Evolutionary conservation across 1,284 basidiomycete species (phyloP), one percentile per base, ranked within the genome.

Genomic region (Rhodotorula sp.): DNA sequence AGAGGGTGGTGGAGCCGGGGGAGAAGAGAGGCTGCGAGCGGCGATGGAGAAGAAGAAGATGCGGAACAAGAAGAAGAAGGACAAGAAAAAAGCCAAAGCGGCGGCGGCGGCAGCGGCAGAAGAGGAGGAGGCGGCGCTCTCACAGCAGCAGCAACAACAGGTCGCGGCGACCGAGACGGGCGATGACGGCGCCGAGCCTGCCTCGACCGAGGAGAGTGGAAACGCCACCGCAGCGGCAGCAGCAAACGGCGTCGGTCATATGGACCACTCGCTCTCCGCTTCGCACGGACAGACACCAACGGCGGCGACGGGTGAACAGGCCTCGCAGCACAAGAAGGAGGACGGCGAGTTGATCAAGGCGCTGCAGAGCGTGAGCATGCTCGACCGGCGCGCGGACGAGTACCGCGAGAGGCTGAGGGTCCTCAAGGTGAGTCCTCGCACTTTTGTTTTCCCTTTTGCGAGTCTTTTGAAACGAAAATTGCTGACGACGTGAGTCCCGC

Each of bases 331-430:
- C 14, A 55, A 55, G 34, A 65, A 67, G 67, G 70, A 71, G 26
- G 70, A 71, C 52, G 60, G 66, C 38, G 70, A 68, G 38, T 28
- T 72, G 23, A 63, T 68, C 61, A 72, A 72, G 52, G 70, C 67
- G 49, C 47, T 72, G 19, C 64, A 72, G 48, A 64, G 61, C 49
- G 70, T 69, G 2, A 66, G 64, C 28, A 50, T 69, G 64, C 52
- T 72, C 15, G 70, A 72, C 34, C 67, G 67, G 4, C 57, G 67
- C 6, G 70, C 71, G 16, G 68, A 67, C 49, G 71, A 73, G 66
- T 73, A 73, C 60, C 50, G 66, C n/a, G 68, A 67, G 34, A 28
- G 71, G 31, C 48, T 73, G 38, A 48, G 63, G 34, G 60, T 67
- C 4, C 68, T 69, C 56, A 65, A 67, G 66, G 66, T 70, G 18